phyloP scores from a whole-genome alignment of 2,329 filamentous ascomycete species.

The Cryphonectria japonica region DNA sequence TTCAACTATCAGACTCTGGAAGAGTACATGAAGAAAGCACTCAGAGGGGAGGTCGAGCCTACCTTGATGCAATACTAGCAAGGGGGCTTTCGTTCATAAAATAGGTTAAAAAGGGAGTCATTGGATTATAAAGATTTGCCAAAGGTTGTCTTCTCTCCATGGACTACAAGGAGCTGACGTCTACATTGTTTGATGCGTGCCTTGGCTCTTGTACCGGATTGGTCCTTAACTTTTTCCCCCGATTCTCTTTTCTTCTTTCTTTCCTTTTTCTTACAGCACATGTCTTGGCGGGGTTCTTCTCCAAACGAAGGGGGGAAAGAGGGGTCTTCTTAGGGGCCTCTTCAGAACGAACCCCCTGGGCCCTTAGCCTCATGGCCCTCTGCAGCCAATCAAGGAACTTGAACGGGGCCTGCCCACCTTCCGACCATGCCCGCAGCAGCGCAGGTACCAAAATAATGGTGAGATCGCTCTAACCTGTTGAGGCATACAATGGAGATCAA shows the following conservation, averaged over 20 bases:
- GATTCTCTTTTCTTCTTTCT: too few relatives aligned
- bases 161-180: background rate
- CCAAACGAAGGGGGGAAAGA: too few relatives aligned
- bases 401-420: background rate
- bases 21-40: background rate
- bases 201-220: background rate
- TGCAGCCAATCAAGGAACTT: background rate
- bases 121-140: too few relatives aligned
- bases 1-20: background rate
- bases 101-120: too few relatives aligned
- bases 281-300: background rate
- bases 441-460: background rate
- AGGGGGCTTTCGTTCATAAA: too few relatives aligned
- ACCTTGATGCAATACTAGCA: background rate
- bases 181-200: background rate
- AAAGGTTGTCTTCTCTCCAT: too few relatives aligned
- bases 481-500: background rate
- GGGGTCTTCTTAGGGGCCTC: background rate
- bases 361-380: background rate
- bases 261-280: too few relatives aligned
- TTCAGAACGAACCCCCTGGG: background rate
- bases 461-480: background rate
- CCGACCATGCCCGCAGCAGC: background rate
- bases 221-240: too few relatives aligned
- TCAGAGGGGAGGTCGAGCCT: background rate